phyloP scores from a whole-genome alignment of 2,329 filamentous ascomycete genomes.

The Cladorrhinum sp. region DNA sequence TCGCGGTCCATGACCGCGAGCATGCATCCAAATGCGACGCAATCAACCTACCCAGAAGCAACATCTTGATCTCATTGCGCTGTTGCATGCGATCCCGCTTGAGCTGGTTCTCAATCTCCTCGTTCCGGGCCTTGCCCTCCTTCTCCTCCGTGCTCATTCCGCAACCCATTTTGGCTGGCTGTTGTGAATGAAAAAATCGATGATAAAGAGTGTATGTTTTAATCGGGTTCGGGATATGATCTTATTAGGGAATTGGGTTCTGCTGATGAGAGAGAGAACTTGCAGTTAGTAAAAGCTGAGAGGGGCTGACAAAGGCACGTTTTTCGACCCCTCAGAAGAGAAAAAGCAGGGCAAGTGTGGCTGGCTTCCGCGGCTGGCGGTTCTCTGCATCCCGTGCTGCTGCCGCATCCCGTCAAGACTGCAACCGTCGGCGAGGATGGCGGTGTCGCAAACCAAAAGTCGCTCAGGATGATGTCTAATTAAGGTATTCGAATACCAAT shows the following conservation, averaged over 20 bases:
- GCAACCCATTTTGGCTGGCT: conserved; percentile 84
- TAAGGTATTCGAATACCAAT: background rate
- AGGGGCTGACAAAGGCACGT: background rate
- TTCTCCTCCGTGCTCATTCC: conserved; percentile 99
- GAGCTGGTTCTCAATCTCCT: conserved; percentile 99
- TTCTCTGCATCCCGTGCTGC: background rate
- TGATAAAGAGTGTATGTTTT: conserved; percentile 15
- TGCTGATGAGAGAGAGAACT: conserved; percentile 5
- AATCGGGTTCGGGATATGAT: background rate
- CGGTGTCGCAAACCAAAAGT: background rate
- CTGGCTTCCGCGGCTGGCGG: background rate
- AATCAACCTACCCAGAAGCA: conserved; percentile 77
- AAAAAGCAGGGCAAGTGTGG: background rate
- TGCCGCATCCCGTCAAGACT: background rate
- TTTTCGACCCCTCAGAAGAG: background rate
- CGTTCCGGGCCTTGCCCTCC: conserved; percentile 99
- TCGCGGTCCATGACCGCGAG: background rate
- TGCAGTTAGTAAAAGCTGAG: conserved; percentile 15
- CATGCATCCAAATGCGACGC: conserved; percentile 6
- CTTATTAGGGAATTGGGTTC: conserved; percentile 8
- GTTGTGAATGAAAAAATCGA: conserved; percentile 22
- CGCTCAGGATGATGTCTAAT: background rate
- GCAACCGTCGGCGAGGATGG: background rate
- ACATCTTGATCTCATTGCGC: conserved; percentile 99
- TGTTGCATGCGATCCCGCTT: conserved; percentile 99